A percentile compares a stretch with the other conserved stretches of the same genome.
These are phyloP conservation scores for Apiospora koreana DNA, from an alignment of 2,329 filamentous ascomycete species.

Conservation along the genomic window DNA sequence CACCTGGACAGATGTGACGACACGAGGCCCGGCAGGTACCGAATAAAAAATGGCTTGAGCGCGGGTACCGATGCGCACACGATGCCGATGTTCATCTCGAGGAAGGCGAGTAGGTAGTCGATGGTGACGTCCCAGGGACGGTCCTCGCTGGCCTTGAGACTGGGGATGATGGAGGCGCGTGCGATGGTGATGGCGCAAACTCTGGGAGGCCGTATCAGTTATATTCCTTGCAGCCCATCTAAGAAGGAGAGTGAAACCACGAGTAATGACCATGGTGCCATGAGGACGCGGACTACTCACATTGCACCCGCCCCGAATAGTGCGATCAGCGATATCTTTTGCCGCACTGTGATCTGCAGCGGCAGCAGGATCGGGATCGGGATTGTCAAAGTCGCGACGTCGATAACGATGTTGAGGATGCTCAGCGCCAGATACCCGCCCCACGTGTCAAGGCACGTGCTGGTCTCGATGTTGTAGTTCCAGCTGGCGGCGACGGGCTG, in stretches of 20 bases:
- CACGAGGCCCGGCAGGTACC: conserved; percentile 16
- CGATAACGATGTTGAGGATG: conserved; percentile 11
- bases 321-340: conserved; percentile 10
- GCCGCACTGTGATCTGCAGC: conserved; percentile 9
- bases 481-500: conserved; percentile 10
- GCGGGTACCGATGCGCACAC: conserved; percentile 18
- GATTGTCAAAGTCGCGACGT: neutral
- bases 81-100: conserved; percentile 14
- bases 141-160: conserved; percentile 11
- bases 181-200: conserved; percentile 12
- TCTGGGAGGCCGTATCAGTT: neutral
- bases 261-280: no score
- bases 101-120: conserved; percentile 11
- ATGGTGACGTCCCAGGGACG: conserved; percentile 13
- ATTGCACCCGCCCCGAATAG: neutral
- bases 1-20: neutral
- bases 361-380: conserved; percentile 10
- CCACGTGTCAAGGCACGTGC: neutral
- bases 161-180: conserved; percentile 6
- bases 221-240: no score
- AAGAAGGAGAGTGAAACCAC: no score
- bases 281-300: neutral
- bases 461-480: neutral
- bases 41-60: conserved; percentile 24
- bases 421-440: conserved; percentile 10